Conservation (phyloP, 23 red algal genomes). For the Gracilaria gracilis region DNA sequence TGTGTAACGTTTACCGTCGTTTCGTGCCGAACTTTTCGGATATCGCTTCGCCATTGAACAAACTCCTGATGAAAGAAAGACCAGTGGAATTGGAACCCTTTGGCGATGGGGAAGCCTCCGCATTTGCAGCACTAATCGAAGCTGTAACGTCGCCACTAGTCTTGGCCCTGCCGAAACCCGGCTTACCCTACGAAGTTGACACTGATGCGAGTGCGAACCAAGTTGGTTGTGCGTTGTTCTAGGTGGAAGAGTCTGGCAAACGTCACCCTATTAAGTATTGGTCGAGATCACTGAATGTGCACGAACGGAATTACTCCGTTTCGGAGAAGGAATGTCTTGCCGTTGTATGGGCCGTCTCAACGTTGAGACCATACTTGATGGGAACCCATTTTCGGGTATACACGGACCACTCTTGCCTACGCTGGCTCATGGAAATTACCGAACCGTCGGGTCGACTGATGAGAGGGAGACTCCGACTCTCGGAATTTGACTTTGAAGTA, state of each 20-base stretch:
- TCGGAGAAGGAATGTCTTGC: not conserved
- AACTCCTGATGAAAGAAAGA: not conserved
- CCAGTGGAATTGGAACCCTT: not conserved
- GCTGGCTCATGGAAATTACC: not conserved
- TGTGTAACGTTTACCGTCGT: conserved; percentile 5
- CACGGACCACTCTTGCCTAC: not conserved
- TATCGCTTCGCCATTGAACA: not conserved
- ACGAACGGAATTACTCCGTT: conserved; percentile 41
- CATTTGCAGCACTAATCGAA: not conserved
- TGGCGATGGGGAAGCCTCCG: too few relatives aligned
- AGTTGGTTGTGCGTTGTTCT: conserved; percentile 33
- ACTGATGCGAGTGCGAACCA: conserved; percentile 18
- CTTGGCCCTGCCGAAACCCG: not conserved
- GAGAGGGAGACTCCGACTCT: not conserved
- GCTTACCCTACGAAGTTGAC: conserved; percentile 14
- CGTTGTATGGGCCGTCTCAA: too few relatives aligned
- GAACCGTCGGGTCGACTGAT: not conserved
- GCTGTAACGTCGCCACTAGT: not conserved
- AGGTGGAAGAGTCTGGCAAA: not conserved
- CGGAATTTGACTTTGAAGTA: not conserved
- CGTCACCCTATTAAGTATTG: conserved; percentile 18
- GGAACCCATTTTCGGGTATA: not conserved
- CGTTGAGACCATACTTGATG: not conserved
- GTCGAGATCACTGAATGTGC: conserved; percentile 14
- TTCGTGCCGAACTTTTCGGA: conserved; percentile 33